Evolutionary conservation across 805 yeast species (phyloP).

Genomic region (Nematodospora valgi): DNA sequence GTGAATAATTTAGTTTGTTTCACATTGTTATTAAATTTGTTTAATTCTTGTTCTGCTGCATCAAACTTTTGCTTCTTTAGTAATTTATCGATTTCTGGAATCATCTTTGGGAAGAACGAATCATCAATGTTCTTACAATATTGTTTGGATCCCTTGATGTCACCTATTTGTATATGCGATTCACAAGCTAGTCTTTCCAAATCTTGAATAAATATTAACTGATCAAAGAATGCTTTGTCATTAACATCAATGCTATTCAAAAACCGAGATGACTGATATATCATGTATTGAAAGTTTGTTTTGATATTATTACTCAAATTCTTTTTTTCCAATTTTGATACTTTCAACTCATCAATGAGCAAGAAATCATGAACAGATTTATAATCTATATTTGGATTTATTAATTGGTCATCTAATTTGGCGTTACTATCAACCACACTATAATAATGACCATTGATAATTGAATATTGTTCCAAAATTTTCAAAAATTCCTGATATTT

Average conservation of each 20-base stretch:
- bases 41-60: conserved; percentile 39
- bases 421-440: conserved; percentile 22
- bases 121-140: conserved; percentile 23
- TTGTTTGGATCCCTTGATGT: conserved; percentile 19
- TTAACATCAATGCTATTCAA: conserved; percentile 1
- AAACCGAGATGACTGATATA: conserved; percentile 23
- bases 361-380: conserved; percentile 20
- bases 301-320: conserved; percentile 29
- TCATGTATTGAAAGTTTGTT: conserved; percentile 42
- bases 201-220: conserved; percentile 25
- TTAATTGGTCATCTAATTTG: conserved; percentile 15
- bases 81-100: conserved; percentile 34
- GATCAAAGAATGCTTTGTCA: conserved; percentile 7
- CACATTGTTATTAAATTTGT: conserved; percentile 29
- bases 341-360: conserved; percentile 23
- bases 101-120: conserved; percentile 37
- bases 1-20: conserved; percentile 38
- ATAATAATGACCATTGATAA: conserved; percentile 26
- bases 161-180: conserved; percentile 25
- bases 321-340: conserved; percentile 24
- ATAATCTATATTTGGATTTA: conserved; percentile 17
- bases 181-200: conserved; percentile 41
- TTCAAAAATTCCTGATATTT: conserved; percentile 40
- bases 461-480: conserved; percentile 44
- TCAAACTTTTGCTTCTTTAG: conserved; percentile 27